phyloP scores from a whole-genome alignment of 768 basidiomycete species.

The Goffeauzyma gilvescens region DNA sequence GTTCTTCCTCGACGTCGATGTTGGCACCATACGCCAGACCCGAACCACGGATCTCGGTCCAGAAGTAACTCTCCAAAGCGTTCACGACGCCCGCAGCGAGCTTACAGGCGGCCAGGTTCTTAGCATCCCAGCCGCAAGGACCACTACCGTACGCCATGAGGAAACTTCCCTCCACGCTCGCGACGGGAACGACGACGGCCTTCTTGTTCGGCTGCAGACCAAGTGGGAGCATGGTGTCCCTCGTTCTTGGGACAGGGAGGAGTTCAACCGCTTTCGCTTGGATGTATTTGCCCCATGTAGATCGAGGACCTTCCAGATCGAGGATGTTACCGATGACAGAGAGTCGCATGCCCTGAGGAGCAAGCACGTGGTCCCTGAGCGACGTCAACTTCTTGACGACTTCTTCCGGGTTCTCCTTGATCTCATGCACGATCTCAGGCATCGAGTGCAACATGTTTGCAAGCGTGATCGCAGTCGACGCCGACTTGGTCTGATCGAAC shows the following conservation, averaged over 20 bases:
- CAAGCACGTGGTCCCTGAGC: conserved; percentile 50
- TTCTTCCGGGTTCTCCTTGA: conserved; percentile 52
- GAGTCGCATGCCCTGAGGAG: conserved; percentile 66
- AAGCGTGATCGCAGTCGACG: conserved; percentile 48
- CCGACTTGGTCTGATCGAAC: conserved; percentile 47
- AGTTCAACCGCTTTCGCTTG: conserved; percentile 37
- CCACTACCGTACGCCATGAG: conserved; percentile 58
- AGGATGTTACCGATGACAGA: conserved; percentile 78
- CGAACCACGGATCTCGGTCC: conserved; percentile 66
- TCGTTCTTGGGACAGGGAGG: conserved; percentile 46
- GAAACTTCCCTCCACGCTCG: conserved; percentile 86
- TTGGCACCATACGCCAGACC: conserved; percentile 89
- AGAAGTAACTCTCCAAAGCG: conserved; percentile 82
- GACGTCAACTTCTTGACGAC: conserved; percentile 59
- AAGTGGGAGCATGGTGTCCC: conserved; percentile 51
- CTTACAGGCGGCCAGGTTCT: conserved; percentile 64
- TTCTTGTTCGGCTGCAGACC: conserved; percentile 56
- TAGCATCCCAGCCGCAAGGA: conserved; percentile 58
- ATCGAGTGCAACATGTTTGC: conserved; percentile 60
- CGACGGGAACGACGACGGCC: conserved; percentile 71
- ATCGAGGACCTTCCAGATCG: conserved; percentile 48
- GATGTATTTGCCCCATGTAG: conserved; percentile 42
- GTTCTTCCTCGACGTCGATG: conserved; percentile 55
- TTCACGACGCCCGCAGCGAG: conserved; percentile 76
- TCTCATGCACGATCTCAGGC: conserved; percentile 49